Evolutionary conservation across 139 green algal species (phyloP), one percentile per base, ranked within the genome.

Genomic region (Haematococcus sp.): DNA sequence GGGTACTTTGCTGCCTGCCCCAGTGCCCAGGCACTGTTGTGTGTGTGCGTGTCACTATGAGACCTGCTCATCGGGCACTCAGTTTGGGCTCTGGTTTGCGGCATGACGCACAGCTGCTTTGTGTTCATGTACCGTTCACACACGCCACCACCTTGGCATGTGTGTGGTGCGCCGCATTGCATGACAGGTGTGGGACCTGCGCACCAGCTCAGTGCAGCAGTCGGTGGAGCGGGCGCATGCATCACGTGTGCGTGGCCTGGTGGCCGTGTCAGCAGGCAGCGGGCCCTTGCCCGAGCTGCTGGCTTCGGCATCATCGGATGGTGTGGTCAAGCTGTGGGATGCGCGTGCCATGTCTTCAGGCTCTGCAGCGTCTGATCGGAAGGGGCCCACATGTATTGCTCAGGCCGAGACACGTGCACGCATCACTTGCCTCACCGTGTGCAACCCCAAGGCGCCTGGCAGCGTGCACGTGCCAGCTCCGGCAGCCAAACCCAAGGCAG

Each of bases 301-400:
- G 1, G 83, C 76, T 20, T 87, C 79, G 4, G 85, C 77, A 4
- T 90, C 86, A 15, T 87, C 78, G 7, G 90, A 95, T 60, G 90
- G 90, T 27, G 74, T 76, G n/a, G 63, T 95, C 25, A 88, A 87
- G 68, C 40, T 94, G 40, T 95, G 90, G 90, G 82, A 90, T 43
- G 44, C 80, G 19, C 69, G 74, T 9, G 49, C 31, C 43, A 43
- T 85, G 32, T 49, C 28, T n/a, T 59, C 27, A 34, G 64, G 46
- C 43, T 33, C 13, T n/a, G 25, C 23, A 35, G 61, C n/a, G n/a
- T n/a, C 20, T 16, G 49, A 1, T 32, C 25, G 13, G 2, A 22
- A n/a, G 2, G n/a, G 17, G 58, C 22, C 0, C 16, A 58, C 31
- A 25, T 34, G 35, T n/a, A 35, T 20, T 1, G 5, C 32, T 0